A percentile compares a stretch with the other conserved stretches of the same genome.
Conservation (phyloP, 257 asterid species). For the Vinca minor region DNA sequence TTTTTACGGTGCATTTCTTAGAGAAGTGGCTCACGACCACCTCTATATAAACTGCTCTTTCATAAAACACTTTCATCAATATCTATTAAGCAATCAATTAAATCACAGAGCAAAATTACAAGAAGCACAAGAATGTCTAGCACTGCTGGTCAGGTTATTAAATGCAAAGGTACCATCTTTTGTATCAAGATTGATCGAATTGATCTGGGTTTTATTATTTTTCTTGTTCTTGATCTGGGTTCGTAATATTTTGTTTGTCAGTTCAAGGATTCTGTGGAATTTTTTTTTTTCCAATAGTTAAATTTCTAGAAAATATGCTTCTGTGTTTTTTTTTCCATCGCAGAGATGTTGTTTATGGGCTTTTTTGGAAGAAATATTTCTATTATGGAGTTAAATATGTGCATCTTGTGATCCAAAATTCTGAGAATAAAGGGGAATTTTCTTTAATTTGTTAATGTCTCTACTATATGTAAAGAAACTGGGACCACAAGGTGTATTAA, state of each 20-base stretch:
- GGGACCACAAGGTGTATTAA: not conserved
- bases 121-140: constrained; percentile 19
- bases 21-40: not conserved
- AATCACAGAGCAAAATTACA: no score
- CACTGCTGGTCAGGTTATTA: constrained; percentile 35
- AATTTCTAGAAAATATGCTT: no score
- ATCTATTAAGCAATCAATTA: not conserved
- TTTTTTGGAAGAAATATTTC: no score
- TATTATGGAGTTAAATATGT: no score
- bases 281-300: no score
- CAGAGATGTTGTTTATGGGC: no score
- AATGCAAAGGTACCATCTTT: constrained; percentile 32
- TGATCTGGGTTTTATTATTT: not conserved
- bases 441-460: no score
- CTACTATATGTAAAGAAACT: no score
- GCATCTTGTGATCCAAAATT: no score
- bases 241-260: not conserved
- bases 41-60: not conserved
- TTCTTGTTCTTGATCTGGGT: not conserved
- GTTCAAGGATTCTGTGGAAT: not conserved
- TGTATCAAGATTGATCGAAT: not conserved
- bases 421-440: no score
- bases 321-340: no score
- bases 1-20: not conserved
- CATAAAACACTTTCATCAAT: not conserved